These are phyloP conservation scores for Amaranthus cruentus DNA, from an alignment of 148 eudicot species.

Conservation along the genomic window DNA sequence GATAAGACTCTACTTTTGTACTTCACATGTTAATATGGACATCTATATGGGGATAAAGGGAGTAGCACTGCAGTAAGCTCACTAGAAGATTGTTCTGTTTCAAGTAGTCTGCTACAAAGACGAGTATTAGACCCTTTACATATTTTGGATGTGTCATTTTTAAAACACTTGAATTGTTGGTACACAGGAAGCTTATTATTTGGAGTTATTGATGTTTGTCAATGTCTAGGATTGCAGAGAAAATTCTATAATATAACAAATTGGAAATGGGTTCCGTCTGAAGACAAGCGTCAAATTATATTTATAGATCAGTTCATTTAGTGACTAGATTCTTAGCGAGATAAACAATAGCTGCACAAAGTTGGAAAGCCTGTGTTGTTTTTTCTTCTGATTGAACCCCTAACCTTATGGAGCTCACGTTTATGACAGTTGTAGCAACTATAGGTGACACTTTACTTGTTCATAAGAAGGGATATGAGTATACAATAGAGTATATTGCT, in stretches of 20 bases:
- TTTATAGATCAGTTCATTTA: not conserved
- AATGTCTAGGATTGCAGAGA: not conserved
- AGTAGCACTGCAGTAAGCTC: not conserved
- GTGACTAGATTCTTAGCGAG: not conserved
- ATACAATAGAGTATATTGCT: too few species aligned
- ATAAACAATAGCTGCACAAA: too few species aligned
- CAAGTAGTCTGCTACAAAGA: not conserved
- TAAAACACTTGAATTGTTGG: not conserved
- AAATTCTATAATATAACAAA: not conserved
- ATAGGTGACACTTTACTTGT: too few species aligned
- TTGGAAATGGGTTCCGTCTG: not conserved
- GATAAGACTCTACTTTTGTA: not conserved
- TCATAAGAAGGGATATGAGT: too few species aligned
- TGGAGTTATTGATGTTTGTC: not conserved
- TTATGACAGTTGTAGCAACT: too few species aligned
- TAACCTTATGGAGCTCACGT: too few species aligned
- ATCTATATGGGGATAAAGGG: not conserved
- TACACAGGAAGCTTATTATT: not conserved
- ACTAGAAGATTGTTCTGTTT: not conserved
- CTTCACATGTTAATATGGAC: not conserved
- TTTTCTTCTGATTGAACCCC: too few species aligned
- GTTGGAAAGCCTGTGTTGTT: too few species aligned
- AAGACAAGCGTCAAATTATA: not conserved
- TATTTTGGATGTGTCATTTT: not conserved
- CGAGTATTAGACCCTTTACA: not conserved